Evolutionary conservation across 1,284 basidiomycete genomes (phyloP), one percentile per base, ranked within the genome.

Genomic region (Heterobasidion irregulare): DNA sequence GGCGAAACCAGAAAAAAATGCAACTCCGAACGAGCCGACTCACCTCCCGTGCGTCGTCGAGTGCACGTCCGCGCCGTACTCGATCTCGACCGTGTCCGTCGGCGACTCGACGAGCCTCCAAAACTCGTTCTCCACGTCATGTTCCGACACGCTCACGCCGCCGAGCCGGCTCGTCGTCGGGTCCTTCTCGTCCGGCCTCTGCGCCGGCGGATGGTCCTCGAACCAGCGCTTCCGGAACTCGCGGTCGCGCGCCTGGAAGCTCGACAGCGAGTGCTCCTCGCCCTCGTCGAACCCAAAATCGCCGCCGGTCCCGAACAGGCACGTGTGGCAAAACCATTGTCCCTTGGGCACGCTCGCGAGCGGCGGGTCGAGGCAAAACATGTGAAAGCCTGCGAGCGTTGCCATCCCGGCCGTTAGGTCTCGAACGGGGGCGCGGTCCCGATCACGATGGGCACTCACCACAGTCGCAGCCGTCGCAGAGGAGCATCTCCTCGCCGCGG

Each of bases 261-360:
- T 93, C 46, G 91, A 82, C 47, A 99, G 78, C 59, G 85, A 87
- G 70, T 99, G 96, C 62, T 98, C 95, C 69, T 98, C 90, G 54
- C 97, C 97, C 65, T 98, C 96, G 64, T 98, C 96, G 65, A 99
- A 99, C 46, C 97, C 97, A 66, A 93, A 99, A 70, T 98, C 97
- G 56, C 93, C 92, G n/a, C 96, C 95, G 0, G 93, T 97, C 33
- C 86, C 89, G 47, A 95, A 83, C 15, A 99, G 76, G 66, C 97
- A 99, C 1, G 86, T 85, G 63, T 92, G 91, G 70, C 97, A 99
- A 70, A 87, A 98, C 96, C 97, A 99, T 61, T 96, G 89, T 55
- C 94, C 92, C 61, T 88, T 89, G 2, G 97, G 96, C 54, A 98
- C 89, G 5, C 78, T 74, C 2, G 79, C 72, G 49, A 99, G 74